Conservation (phyloP, 352 stramenopile genomes). For the Phytophthora pseudosyringae region DNA sequence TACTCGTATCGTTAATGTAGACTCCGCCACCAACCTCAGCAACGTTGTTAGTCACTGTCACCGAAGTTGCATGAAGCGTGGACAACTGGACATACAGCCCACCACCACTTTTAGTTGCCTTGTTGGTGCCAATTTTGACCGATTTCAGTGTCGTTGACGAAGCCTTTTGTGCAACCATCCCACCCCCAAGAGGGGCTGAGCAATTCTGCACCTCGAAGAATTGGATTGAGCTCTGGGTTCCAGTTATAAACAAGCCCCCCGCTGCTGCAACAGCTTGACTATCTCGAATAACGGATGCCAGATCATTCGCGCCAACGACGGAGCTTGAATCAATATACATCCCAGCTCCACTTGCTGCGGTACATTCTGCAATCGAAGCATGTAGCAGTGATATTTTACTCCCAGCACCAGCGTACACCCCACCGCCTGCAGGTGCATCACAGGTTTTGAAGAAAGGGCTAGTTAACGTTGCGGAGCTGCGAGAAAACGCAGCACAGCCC, state of each 20-base stretch:
- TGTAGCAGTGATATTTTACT: conserved; percentile 31
- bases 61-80: conserved; percentile 5
- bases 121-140: conserved; percentile 24
- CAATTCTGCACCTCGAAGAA: conserved; percentile 35
- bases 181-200: conserved; percentile 33
- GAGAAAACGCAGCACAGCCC: conserved; percentile 37
- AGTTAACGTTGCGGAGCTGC: conserved; percentile 20
- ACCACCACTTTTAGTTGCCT: conserved; percentile 32
- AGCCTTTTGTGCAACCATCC: conserved; percentile 16
- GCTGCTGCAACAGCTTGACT: conserved; percentile 25
- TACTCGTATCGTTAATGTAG: conserved; percentile 23
- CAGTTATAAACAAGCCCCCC: conserved; percentile 42
- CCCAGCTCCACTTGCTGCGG: conserved; percentile 31
- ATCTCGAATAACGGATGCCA: conserved; percentile 14
- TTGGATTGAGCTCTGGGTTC: conserved; percentile 28
- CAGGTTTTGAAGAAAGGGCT: conserved; percentile 15
- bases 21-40: conserved; percentile 39
- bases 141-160: conserved; percentile 5
- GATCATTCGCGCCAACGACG: conserved; percentile 14
- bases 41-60: conserved; percentile 27
- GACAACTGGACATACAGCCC: conserved; percentile 25
- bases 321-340: conserved; percentile 43
- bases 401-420: conserved; percentile 12
- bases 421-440: conserved; percentile 35
- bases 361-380: conserved; percentile 13